Base-by-base conservation (phyloP, 2,329 filamentous ascomycete genomes). In the Cercospora nicotianae region DNA sequence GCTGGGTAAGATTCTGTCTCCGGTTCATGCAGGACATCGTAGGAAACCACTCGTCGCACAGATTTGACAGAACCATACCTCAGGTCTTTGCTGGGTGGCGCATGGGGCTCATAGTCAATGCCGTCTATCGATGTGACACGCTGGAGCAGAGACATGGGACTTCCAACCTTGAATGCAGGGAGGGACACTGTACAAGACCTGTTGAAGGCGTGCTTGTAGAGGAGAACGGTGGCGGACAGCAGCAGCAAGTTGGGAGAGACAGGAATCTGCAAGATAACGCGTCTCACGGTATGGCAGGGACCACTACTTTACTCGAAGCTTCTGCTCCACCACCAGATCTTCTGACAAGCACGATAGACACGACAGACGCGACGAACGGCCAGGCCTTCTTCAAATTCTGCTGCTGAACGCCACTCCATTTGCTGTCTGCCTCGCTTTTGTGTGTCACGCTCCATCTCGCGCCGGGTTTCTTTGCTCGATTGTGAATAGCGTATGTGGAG, bases 91-190 rank as follows among this genome's bases (percentile, higher is more conserved):
- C 58, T 59, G 63, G 66, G 76, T 8, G 73, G 73, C 5, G 51
- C 20, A 53, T 55, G 30, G 55, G 83, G 58, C 33, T 68, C 80
- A 67, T 82, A 79, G 72, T 85, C 83, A 58, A 78, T 78, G 70
- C 83, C 83, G 74, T 85, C 83, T 73, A 83, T 79, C 62, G 80
- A 78, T 59, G 82, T 82, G 65, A 85, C 83, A 75, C 84, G 83
- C 75, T 85, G 83, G 67, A 83, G 79, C 63, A 86, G 78, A 74
- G 84, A 85, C 83, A 86, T 85, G 55, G 55, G 18, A 36, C 28
- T 10, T 59, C 55, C 28, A 13, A 20, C 10, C 7, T 59, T 36
- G 55, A 18, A 20, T 30, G 18, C 28, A 59, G 28, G 18, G 28
- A 13, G 16, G n/a, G 48, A 28, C 51, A 55, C 48, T n/a, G 20